Evolutionary conservation across 2,329 filamentous ascomycete genomes (phyloP).

Genomic region (Thermothelomyces thermophilus): DNA sequence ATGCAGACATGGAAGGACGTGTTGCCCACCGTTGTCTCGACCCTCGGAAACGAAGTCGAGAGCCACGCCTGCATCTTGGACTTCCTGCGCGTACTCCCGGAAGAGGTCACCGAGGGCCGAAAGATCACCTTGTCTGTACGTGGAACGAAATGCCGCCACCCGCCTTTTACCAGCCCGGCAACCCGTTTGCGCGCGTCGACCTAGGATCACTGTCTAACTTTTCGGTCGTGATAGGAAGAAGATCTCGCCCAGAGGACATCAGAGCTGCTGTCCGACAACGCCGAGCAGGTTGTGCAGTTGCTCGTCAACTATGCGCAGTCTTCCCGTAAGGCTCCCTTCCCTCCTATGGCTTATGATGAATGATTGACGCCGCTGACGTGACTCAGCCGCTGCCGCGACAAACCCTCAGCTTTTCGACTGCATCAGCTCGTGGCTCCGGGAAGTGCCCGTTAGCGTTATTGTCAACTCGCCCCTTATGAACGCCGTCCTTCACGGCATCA

Average conservation of each 20-base stretch:
- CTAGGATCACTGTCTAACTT: slow-evolving; percentile 40
- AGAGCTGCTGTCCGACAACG: slow-evolving; percentile 87
- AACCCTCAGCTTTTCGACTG: slow-evolving; percentile 92
- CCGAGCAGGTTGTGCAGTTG: slow-evolving; percentile 76
- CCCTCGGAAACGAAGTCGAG: slow-evolving; percentile 68
- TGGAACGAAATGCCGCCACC: slow-evolving; percentile 56
- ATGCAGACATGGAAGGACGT: slow-evolving; percentile 96
- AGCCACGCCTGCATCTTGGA: slow-evolving; percentile 86
- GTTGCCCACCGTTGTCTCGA: slow-evolving; percentile 69
- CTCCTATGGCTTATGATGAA: not conserved
- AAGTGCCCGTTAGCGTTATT: slow-evolving; percentile 78
- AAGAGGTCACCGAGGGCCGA: slow-evolving; percentile 98
- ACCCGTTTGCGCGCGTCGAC: slow-evolving; percentile 32
- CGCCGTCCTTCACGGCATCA: slow-evolving; percentile 70
- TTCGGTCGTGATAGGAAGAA: slow-evolving; percentile 74
- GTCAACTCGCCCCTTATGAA: slow-evolving; percentile 80
- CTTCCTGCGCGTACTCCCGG: slow-evolving; percentile 91
- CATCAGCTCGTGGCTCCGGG: slow-evolving; percentile 92
- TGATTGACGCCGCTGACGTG: slow-evolving; percentile 21
- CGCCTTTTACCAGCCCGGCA: slow-evolving; percentile 32
- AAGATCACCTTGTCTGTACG: slow-evolving; percentile 99
- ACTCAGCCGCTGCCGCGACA: slow-evolving; percentile 64
- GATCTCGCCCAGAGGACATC: slow-evolving; percentile 79
- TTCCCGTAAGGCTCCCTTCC: slow-evolving; percentile 56
- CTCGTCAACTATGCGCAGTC: slow-evolving; percentile 88